A percentile compares a stretch with the other conserved stretches of the same genome.
These are phyloP conservation scores for Pseudogymnoascus verrucosus DNA, from an alignment of 2,329 filamentous ascomycete genomes.

Conservation along the genomic window DNA sequence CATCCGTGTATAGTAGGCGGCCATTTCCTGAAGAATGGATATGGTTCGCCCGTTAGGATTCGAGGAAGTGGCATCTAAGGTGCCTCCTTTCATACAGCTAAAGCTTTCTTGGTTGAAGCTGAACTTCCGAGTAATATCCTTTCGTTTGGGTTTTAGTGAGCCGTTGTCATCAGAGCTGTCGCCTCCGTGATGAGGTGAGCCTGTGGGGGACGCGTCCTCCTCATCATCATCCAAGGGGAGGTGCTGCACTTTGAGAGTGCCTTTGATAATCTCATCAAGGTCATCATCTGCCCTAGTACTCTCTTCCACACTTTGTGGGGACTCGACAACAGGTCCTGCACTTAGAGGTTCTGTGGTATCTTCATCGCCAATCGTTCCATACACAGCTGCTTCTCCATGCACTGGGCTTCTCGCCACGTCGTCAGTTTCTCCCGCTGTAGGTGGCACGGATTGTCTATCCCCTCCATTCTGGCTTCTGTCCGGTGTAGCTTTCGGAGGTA, in stretches of 20 bases:
- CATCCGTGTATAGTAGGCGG: constrained; percentile 65
- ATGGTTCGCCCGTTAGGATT: constrained; percentile 74
- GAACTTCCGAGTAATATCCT: constrained; percentile 5
- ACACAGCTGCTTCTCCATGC: neutral
- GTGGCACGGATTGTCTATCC: neutral
- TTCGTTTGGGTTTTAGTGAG: neutral
- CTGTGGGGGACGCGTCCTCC: constrained; percentile 27
- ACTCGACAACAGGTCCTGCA: neutral
- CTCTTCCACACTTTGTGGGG: neutral
- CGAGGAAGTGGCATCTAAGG: constrained; percentile 29
- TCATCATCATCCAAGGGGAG: constrained; percentile 48
- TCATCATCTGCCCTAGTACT: constrained; percentile 37
- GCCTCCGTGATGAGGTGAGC: constrained; percentile 14
- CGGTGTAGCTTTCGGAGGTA: constrained; percentile 33
- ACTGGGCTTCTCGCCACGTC: neutral
- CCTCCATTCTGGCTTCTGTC: constrained; percentile 21
- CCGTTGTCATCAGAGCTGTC: neutral
- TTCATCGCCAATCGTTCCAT: neutral
- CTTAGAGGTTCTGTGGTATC: neutral
- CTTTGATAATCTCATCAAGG: constrained; percentile 55
- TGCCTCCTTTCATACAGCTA: constrained; percentile 46
- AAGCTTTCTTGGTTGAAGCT: constrained; percentile 39
- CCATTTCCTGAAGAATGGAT: constrained; percentile 69
- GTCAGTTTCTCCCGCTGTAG: neutral
- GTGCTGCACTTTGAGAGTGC: constrained; percentile 51